A percentile compares a stretch with the other conserved stretches of the same genome.
phyloP scores from a whole-genome alignment of 768 basidiomycete species.

The Mycena indigotica region DNA sequence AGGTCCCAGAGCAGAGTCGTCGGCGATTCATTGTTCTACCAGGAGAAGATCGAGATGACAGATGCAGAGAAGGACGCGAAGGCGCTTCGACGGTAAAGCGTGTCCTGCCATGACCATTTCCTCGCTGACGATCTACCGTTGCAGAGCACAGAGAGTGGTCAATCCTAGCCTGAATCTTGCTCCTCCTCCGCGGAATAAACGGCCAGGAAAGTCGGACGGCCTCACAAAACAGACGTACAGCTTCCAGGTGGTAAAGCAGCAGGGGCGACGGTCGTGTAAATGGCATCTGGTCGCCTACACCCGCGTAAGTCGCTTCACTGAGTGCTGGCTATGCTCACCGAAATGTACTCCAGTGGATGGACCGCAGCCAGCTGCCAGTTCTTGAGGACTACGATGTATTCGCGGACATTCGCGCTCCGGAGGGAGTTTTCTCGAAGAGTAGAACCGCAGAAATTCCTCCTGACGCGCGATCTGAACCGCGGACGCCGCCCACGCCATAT shows the following conservation, averaged over 20 bases:
- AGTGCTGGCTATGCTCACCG: neutral
- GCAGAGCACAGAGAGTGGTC: constrained; percentile 45
- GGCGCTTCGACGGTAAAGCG: constrained; percentile 35
- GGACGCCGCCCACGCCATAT: neutral
- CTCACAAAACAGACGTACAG: constrained; percentile 65
- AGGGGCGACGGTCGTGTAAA: constrained; percentile 44
- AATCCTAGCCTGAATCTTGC: constrained; percentile 44
- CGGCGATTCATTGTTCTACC: constrained; percentile 61
- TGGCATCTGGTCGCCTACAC: constrained; percentile 64
- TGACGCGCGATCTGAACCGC: neutral
- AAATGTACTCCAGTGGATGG: constrained; percentile 41
- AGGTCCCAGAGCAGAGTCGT: constrained; percentile 66
- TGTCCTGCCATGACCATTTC: too few species aligned
- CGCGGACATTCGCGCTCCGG: constrained; percentile 47
- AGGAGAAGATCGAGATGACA: constrained; percentile 59
- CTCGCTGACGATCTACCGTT: neutral
- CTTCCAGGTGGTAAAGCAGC: constrained; percentile 51
- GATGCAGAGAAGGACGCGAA: constrained; percentile 60
- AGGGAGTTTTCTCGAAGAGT: constrained; percentile 55
- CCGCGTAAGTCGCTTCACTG: constrained; percentile 35
- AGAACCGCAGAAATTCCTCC: constrained; percentile 31
- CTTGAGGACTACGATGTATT: constrained; percentile 55
- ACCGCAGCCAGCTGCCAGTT: constrained; percentile 50
- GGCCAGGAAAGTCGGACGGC: constrained; percentile 56
- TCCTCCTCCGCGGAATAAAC: constrained; percentile 48